Conservation (phyloP, 192 early-diverging fungal species). For the Linnemannia exigua region DNA sequence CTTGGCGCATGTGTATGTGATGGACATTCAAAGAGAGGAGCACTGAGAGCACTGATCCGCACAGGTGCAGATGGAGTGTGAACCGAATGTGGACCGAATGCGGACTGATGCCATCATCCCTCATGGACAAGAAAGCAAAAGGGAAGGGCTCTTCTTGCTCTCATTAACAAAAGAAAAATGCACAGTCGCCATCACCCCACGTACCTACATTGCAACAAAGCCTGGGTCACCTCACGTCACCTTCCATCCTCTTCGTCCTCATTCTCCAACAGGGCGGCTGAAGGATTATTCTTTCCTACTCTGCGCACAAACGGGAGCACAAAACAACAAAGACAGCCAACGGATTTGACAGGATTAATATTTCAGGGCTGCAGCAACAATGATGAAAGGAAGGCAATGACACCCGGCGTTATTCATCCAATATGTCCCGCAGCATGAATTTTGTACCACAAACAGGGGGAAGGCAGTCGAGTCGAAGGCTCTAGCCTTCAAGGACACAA, state of each 20-base stretch:
- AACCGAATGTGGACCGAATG: background rate
- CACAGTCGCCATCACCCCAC: background rate
- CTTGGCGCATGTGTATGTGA: background rate
- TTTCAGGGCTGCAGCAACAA: background rate
- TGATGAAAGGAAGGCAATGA: too few species aligned
- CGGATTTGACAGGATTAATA: background rate
- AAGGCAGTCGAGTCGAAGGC: too few species aligned
- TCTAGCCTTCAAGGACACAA: too few species aligned
- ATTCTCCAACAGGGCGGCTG: background rate
- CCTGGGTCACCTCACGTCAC: background rate
- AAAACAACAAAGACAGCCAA: background rate
- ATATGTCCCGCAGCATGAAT: too few species aligned
- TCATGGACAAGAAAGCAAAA: background rate
- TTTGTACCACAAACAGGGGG: too few species aligned
- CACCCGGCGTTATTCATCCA: too few species aligned
- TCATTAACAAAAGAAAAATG: background rate
- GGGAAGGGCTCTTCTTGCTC: background rate
- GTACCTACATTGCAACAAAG: background rate
- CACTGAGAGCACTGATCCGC: background rate
- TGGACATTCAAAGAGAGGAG: background rate
- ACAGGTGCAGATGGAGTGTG: background rate
- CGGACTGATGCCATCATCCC: background rate
- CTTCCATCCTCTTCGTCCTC: background rate
- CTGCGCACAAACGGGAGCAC: background rate
- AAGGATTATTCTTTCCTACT: background rate